phyloP scores from a whole-genome alignment of 345 rosid species.

The Eucalyptus viminalis region DNA sequence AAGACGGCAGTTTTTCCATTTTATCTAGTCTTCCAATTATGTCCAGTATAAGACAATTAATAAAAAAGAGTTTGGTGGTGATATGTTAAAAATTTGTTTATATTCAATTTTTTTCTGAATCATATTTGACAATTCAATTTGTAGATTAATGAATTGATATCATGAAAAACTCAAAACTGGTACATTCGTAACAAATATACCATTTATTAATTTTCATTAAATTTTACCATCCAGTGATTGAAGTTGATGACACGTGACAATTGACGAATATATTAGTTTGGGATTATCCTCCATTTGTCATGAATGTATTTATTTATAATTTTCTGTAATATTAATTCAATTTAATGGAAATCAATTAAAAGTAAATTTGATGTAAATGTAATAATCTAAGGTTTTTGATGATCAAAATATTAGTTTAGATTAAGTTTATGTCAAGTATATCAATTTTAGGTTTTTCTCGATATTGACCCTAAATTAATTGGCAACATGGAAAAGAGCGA shows the following conservation, averaged over 20 bases:
- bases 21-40: neutral
- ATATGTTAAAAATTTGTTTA: no score
- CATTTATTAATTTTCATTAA: fast-evolving
- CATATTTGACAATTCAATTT: neutral
- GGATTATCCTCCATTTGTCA: no score
- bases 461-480: neutral
- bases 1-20: neutral
- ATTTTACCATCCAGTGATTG: no score
- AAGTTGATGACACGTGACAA: neutral
- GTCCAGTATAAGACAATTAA: neutral
- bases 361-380: no score
- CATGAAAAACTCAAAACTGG: no score
- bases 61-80: neutral
- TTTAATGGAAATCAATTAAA: no score
- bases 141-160: neutral
- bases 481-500: neutral
- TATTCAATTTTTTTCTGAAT: no score
- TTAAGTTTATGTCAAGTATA: no score
- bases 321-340: no score
- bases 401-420: neutral
- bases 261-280: fast-evolving
- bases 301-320: no score
- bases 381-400: no score
- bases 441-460: neutral
- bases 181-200: fast-evolving